A percentile compares a stretch with the other conserved stretches of the same genome.
Evolutionary conservation across 495 filamentous ascomycete genomes (phyloP).

Genomic region (Lindgomyces ingoldianus): DNA sequence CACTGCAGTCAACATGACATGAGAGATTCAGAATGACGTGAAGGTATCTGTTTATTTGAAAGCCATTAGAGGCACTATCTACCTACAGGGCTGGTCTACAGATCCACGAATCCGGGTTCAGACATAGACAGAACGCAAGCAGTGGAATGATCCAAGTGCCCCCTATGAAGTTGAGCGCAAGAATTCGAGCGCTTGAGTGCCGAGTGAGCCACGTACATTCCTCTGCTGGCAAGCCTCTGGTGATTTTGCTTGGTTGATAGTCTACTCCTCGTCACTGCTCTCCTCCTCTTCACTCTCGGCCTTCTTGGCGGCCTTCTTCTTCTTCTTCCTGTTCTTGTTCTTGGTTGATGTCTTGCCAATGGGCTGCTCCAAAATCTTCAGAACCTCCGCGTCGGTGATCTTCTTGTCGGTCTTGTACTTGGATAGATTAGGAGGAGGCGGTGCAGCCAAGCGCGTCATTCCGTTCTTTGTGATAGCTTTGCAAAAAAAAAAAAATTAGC

Average conservation of each 20-base stretch:
- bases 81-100: not conserved
- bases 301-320: constrained; percentile 83
- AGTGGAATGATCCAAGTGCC: not conserved
- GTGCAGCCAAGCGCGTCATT: constrained; percentile 76
- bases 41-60: constrained; percentile 4
- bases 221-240: not conserved
- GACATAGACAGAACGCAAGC: not conserved
- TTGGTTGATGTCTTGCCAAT: constrained; percentile 73
- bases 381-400: constrained; percentile 91
- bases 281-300: constrained; percentile 53
- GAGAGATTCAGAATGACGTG: not conserved
- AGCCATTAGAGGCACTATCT: constrained; percentile 18
- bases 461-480: constrained; percentile 99
- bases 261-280: constrained; percentile 61
- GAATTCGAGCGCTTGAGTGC: not conserved
- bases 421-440: constrained; percentile 68
- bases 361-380: constrained; percentile 88
- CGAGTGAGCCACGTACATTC: not conserved
- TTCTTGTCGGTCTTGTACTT: constrained; percentile 94
- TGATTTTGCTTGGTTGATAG: constrained; percentile 16
- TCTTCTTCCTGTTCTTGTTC: constrained; percentile 80
- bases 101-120: constrained; percentile 7
- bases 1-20: not conserved
- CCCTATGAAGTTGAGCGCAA: not conserved
- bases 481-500: not conserved